Evolutionary conservation across 202 grass and related monocot species (phyloP).

Genomic region (Sporobolus alterniflorus): DNA sequence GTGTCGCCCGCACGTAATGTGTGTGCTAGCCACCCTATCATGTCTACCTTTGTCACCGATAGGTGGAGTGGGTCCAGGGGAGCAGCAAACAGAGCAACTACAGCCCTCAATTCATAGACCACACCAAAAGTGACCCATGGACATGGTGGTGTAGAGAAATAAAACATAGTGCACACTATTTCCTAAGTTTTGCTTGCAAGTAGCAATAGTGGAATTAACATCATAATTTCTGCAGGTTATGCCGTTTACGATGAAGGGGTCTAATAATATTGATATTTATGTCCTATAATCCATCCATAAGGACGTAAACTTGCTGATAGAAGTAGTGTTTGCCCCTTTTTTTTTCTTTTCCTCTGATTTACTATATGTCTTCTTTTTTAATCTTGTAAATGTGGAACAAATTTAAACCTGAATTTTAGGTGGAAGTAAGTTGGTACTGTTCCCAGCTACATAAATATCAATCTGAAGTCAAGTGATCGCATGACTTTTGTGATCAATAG

Average conservation of each 20-base stretch:
- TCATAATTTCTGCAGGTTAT: slow-evolving; percentile 8
- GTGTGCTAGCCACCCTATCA: slow-evolving; percentile 7
- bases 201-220: neutral
- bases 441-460: neutral
- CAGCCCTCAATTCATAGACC: neutral
- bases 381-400: neutral
- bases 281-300: slow-evolving; percentile 4
- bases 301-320: neutral
- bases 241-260: neutral
- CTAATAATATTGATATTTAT: neutral
- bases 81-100: neutral
- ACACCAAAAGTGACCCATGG: neutral
- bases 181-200: neutral
- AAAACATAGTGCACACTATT: neutral
- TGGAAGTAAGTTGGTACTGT: neutral
- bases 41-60: neutral
- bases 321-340: neutral
- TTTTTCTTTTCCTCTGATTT: neutral
- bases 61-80: neutral
- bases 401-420: neutral
- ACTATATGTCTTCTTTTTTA: neutral
- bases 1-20: neutral
- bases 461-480: neutral
- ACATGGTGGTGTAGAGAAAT: slow-evolving; percentile 18
- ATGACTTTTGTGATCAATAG: neutral